A percentile compares a stretch with the other conserved stretches of the same genome.
Evolutionary conservation across 345 rosid species (phyloP).

Genomic region (Pelargonium nanum): DNA sequence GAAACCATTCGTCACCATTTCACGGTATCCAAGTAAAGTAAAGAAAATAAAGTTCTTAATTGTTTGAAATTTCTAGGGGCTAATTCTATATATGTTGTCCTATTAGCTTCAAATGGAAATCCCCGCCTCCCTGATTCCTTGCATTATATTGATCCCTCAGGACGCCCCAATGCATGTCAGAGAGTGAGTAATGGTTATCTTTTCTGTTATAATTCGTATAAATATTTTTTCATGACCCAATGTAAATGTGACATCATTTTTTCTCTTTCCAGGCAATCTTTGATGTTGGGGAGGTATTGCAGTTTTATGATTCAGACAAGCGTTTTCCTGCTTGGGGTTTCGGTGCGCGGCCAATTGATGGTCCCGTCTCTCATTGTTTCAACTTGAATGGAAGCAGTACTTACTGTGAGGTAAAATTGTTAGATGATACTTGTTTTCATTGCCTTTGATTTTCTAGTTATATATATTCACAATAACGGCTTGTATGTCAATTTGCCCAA

Average conservation of each 20-base stretch:
- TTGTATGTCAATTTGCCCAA: background rate
- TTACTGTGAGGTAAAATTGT: conserved; percentile 53
- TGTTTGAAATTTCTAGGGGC: background rate
- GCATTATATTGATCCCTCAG: conserved; percentile 70
- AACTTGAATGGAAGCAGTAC: conserved; percentile 72
- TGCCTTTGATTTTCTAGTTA: background rate
- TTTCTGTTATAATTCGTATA: background rate
- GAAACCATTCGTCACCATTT: background rate
- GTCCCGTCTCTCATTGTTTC: conserved; percentile 91
- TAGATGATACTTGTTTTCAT: background rate
- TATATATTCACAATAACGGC: background rate
- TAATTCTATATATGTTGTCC: conserved; percentile 6
- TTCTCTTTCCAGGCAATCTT: conserved; percentile 46
- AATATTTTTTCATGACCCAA: background rate
- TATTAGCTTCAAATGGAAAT: conserved; percentile 86
- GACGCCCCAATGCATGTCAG: conserved; percentile 64
- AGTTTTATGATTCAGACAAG: conserved; percentile 72
- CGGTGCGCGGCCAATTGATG: conserved; percentile 96
- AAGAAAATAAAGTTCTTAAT: background rate
- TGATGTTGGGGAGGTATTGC: conserved; percentile 89
- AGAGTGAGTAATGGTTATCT: conserved; percentile 28
- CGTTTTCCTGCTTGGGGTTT: conserved; percentile 95
- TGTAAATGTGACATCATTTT: background rate
- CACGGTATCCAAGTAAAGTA: background rate
- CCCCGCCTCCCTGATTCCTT: conserved; percentile 84